Evolutionary conservation across 2,329 filamentous ascomycete species (phyloP).

Genomic region (Rutstroemia sp.): DNA sequence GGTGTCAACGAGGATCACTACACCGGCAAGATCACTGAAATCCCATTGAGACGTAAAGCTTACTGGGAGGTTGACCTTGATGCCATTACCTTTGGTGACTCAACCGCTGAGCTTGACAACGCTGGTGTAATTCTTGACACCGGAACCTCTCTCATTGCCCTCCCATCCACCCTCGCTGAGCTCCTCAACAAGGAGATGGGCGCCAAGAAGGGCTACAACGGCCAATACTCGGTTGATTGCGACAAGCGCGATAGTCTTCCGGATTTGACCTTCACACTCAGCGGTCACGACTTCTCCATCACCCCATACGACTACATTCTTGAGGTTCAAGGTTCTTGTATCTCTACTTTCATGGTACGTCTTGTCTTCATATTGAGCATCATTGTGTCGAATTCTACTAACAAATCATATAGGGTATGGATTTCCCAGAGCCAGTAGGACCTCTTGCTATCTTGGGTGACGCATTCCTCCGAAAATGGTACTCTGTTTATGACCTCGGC

Average conservation of each 20-base stretch:
- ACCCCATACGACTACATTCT: slow-evolving; percentile 87
- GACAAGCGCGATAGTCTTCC: slow-evolving; percentile 74
- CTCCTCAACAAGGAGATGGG: slow-evolving; percentile 97
- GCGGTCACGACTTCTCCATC: slow-evolving; percentile 90
- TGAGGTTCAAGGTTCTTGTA: slow-evolving; percentile 90
- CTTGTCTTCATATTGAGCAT: slow-evolving; percentile 54
- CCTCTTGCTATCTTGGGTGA: slow-evolving; percentile 93
- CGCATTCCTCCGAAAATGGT: slow-evolving; percentile 76
- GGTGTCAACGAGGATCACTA: slow-evolving; percentile 76
- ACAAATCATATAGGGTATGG: slow-evolving; percentile 59
- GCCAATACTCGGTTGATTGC: slow-evolving; percentile 94
- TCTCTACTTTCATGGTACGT: slow-evolving; percentile 81
- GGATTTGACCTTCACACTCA: slow-evolving; percentile 84
- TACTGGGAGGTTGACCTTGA: slow-evolving; percentile 99
- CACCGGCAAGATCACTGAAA: slow-evolving; percentile 81
- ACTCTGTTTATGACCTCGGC: slow-evolving; percentile 94
- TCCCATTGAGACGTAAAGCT: slow-evolving; percentile 94
- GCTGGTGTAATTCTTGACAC: slow-evolving; percentile 97
- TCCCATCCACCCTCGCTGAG: slow-evolving; percentile 85
- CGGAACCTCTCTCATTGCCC: slow-evolving; percentile 93
- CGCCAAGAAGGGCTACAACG: slow-evolving; percentile 95
- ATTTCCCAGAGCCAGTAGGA: slow-evolving; percentile 67
- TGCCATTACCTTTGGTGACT: slow-evolving; percentile 79
- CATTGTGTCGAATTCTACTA: slow-evolving; percentile 53
- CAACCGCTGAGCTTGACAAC: slow-evolving; percentile 82